Percentiles rank a stretch among this genome's conserved stretches.
Conservation (phyloP, 2,329 filamentous ascomycete genomes). For the Aspergillus hiratsukae region DNA sequence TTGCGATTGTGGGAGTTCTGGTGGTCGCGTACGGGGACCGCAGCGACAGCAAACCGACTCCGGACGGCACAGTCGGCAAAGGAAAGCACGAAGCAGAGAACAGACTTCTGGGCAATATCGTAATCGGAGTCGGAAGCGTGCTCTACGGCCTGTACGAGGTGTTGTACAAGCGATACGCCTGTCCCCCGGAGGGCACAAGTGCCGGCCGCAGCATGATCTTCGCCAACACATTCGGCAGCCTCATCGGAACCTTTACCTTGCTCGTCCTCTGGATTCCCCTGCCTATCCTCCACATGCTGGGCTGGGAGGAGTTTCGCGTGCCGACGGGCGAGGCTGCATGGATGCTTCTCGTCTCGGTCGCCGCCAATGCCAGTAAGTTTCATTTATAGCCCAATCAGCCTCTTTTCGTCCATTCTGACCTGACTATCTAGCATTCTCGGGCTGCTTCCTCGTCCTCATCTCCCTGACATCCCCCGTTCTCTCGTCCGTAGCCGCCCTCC, state of each 20-base stretch:
- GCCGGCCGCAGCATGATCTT: slow-evolving; percentile 92
- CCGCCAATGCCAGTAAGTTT: slow-evolving; percentile 77
- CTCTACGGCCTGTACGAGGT: slow-evolving; percentile 98
- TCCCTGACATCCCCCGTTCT: slow-evolving; percentile 88
- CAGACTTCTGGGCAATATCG: slow-evolving; percentile 76
- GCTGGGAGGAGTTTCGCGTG: slow-evolving; percentile 76
- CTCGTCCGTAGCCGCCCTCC: slow-evolving; percentile 82
- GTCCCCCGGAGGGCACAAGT: slow-evolving; percentile 82
- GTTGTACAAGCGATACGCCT: slow-evolving; percentile 88
- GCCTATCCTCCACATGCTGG: slow-evolving; percentile 72
- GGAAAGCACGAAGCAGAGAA: slow-evolving; percentile 55
- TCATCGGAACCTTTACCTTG: slow-evolving; percentile 84
- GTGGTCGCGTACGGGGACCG: slow-evolving; percentile 92
- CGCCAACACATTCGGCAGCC: slow-evolving; percentile 82
- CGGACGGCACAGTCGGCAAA: slow-evolving; percentile 32
- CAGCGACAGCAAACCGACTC: slow-evolving; percentile 46
- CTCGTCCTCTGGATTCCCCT: slow-evolving; percentile 87
- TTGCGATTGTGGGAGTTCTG: slow-evolving; percentile 85
- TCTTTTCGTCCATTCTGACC: not conserved
- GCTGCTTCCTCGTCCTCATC: slow-evolving; percentile 88
- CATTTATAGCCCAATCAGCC: not conserved
- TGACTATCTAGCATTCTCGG: slow-evolving; percentile 63
- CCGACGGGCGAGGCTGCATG: slow-evolving; percentile 73
- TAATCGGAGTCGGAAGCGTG: slow-evolving; percentile 86
- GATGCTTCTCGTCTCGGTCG: slow-evolving; percentile 73